Evolutionary conservation across 768 basidiomycete species (phyloP), one percentile per base, ranked within the genome.

Genomic region (Podaxis sp.): DNA sequence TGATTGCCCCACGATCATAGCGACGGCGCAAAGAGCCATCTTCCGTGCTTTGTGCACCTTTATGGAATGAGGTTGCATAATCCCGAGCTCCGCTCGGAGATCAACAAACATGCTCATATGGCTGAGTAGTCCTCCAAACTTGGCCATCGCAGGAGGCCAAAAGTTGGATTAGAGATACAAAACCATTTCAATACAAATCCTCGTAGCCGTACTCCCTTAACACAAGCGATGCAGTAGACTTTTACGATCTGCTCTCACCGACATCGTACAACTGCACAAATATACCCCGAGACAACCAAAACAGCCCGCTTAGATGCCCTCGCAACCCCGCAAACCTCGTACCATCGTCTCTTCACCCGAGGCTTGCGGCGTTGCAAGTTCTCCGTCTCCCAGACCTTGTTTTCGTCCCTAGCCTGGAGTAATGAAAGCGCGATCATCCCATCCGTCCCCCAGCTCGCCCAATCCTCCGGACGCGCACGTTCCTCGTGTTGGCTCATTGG

Each of bases 361-460:
- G 17, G 40, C 40, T n/a, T n/a, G 15, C 15, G 40, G 40, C 3
- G 15, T 17, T 41, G 40, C 7, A 41, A 15, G 17, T 17, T n/a
- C 40, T 41, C 40, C 40, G 4, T 17, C 7, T 26, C n/a, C n/a
- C 10, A 37, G 4, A 38, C 15, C 40, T 33, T 49, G 13, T 30
- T 59, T 3, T 37, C 48, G 49, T 59, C 37, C 48, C 46, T 48
- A 17, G 48, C 46, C 15, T 51, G 48, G 13, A 38, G 49, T 37
- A 59, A 38, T 11, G 58, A 56, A 26, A 56, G 56, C 3, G 40
- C 40, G 26, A 56, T 38, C 20, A 56, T 56, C 37, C 41, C 56
- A 40, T 56, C 56, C 2, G 41, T 24, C 22, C 20, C 41, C 40
- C 40, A 41, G 44, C 24, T 20, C 22, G 37, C 41, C 41, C 41